These are phyloP conservation scores for Aspergillus leporis DNA, from an alignment of 495 filamentous ascomycete species.

Conservation along the genomic window DNA sequence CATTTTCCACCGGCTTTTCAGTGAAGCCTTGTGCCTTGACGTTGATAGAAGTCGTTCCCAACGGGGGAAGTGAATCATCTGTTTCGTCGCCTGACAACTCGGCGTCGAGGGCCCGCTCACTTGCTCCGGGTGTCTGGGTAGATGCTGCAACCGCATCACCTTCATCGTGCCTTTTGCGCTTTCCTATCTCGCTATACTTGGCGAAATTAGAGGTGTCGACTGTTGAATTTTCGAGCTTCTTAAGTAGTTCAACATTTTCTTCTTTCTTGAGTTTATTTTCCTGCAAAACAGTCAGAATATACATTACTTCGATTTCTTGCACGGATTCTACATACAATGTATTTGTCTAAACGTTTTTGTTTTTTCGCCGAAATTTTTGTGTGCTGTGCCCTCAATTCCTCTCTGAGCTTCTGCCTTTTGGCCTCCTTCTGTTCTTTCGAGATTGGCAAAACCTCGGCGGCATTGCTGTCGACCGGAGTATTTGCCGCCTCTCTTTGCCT, in stretches of 20 bases:
- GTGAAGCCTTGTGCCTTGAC: constrained; percentile 4
- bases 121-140: neutral
- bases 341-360: constrained; percentile 91
- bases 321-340: constrained; percentile 62
- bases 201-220: constrained; percentile 79
- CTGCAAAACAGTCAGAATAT: constrained; percentile 38
- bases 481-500: constrained; percentile 37
- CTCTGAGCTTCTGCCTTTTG: constrained; percentile 65
- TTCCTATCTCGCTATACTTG: constrained; percentile 76
- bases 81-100: constrained; percentile 36
- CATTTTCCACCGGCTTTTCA: constrained; percentile 20
- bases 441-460: constrained; percentile 65
- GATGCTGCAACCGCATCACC: constrained; percentile 8
- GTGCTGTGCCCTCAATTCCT: constrained; percentile 59
- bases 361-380: constrained; percentile 87
- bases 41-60: constrained; percentile 19
- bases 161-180: constrained; percentile 35
- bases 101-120: constrained; percentile 16
- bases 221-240: constrained; percentile 73
- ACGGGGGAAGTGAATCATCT: constrained; percentile 39
- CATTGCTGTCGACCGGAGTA: constrained; percentile 65
- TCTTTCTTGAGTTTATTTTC: constrained; percentile 94
- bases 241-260: constrained; percentile 81
- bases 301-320: neutral
- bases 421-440: constrained; percentile 67